phyloP scores from a whole-genome alignment of 441 rosid species.

The Syzygium malaccense region DNA sequence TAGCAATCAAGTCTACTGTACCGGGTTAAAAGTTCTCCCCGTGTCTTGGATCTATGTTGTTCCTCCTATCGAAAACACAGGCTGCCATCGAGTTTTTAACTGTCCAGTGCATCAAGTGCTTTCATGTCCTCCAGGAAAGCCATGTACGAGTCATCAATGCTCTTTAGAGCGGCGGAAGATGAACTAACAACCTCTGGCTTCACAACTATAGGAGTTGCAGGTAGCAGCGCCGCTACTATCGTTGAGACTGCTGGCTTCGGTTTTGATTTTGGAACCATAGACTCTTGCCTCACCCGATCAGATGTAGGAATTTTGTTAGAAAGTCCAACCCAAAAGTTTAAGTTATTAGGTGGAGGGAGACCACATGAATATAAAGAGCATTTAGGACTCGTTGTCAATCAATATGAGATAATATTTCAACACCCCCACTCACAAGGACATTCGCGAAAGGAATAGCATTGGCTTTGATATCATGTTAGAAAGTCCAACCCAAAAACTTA shows the following conservation, averaged over 20 bases:
- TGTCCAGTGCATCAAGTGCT: constrained; percentile 89
- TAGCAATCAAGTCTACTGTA: background rate
- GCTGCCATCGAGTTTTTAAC: constrained; percentile 17
- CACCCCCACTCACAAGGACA: no score
- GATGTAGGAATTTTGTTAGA: constrained; percentile 40
- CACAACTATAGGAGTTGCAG: constrained; percentile 29
- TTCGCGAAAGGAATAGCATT: no score
- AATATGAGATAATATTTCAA: no score
- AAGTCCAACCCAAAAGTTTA: no score
- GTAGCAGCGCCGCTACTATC: constrained; percentile 16
- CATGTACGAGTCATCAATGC: constrained; percentile 76
- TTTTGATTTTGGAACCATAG: constrained; percentile 52
- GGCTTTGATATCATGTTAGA: no score
- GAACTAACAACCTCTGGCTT: constrained; percentile 38
- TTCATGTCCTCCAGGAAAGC: constrained; percentile 97
- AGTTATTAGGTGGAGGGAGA: no score
- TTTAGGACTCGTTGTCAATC: no score
- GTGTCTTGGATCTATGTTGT: background rate
- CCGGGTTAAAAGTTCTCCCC: background rate
- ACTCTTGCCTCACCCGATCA: constrained; percentile 84
- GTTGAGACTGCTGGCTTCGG: constrained; percentile 38
- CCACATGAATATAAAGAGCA: no score
- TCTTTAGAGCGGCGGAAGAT: constrained; percentile 42
- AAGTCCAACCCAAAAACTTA: no score
- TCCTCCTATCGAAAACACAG: background rate